Base-by-base conservation (phyloP, 306 rosid species). In the Elaeagnus macrophylla region DNA sequence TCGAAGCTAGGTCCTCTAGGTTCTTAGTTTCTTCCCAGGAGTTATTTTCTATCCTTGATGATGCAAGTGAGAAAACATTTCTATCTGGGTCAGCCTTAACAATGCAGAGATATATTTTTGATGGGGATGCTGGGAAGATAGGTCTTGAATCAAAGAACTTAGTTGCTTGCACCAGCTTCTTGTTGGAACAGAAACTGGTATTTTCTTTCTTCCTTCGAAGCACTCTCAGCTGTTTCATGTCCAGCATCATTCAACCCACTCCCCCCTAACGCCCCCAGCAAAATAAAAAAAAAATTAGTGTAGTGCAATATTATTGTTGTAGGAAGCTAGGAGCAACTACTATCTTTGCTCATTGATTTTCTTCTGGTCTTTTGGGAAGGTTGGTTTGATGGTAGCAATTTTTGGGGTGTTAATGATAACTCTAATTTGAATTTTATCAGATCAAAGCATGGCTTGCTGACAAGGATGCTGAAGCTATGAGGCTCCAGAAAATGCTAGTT, bases 141-240 rank as follows among this genome's bases (percentile, higher is more conserved):
- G 81, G 90, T 56, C 84, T 89, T 66, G 90, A 85, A 70, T 75
- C 82, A 8, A 86, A 75, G 56, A 89, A 89, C 67, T 20, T 85
- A 51, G 79, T 89, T 72, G 88, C 95, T 59, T 81, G 88, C 74
- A 71, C 81, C 66, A 79, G 95, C 71, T 89, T 83, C 76, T 58
- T 89, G 81, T 67, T 85, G 58, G 97, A 89, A 62, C 90, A 81
- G 75, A 83, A 61, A 57, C 66, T 89, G 97, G 97, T 85, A 75
- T 53, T 14, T 59, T 49, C 16, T 60, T 54, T 56, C 15, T 20
- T 48, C 44, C 35, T 25, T 25, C 4, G 3, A 25, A 25, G 32
- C 32, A 2, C 36, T 3, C 42, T 25, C 41, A 51, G 53, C 10
- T 35, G 39, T 6, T 5, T 17, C 14, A 16, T 50, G 32, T 57